A percentile compares a stretch with the other conserved stretches of the same genome.
Evolutionary conservation across 2,329 filamentous ascomycete genomes (phyloP).

Genomic region (Thelonectria rubi): DNA sequence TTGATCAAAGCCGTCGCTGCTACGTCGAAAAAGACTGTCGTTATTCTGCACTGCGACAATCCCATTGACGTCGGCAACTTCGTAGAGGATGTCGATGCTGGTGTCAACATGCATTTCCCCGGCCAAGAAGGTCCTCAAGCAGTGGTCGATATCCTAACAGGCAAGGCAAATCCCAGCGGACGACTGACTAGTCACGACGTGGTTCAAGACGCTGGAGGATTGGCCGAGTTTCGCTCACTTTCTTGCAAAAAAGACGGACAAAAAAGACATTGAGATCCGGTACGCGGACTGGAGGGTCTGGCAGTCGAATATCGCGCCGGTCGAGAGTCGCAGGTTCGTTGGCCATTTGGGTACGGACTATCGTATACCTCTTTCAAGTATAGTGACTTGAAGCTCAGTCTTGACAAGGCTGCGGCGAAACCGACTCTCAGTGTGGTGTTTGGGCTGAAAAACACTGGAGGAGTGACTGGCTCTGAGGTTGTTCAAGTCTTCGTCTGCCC

Average conservation of each 20-base stretch:
- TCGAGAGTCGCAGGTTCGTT: background rate
- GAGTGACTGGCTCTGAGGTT: slow-evolving; percentile 22
- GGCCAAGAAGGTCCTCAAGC: slow-evolving; percentile 30
- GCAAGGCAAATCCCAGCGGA: slow-evolving; percentile 23
- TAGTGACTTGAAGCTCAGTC: slow-evolving; percentile 10
- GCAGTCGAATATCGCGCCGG: slow-evolving; percentile 27
- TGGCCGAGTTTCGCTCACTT: slow-evolving; percentile 27
- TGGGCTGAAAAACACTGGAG: slow-evolving; percentile 18
- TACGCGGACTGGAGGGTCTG: slow-evolving; percentile 29
- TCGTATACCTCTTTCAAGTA: slow-evolving; percentile 29
- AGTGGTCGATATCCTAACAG: slow-evolving; percentile 17
- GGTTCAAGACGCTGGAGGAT: slow-evolving; percentile 29
- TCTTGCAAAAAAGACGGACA: slow-evolving; percentile 8
- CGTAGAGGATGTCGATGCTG: slow-evolving; percentile 23
- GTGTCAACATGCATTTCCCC: slow-evolving; percentile 28
- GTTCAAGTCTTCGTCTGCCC: slow-evolving; percentile 21
- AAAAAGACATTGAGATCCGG: slow-evolving; percentile 8
- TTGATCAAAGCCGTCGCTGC: slow-evolving; percentile 27
- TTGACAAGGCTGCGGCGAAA: slow-evolving; percentile 5
- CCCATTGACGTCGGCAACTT: slow-evolving; percentile 27
- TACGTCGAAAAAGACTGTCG: slow-evolving; percentile 19
- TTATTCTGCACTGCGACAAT: slow-evolving; percentile 30
- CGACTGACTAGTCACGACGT: slow-evolving; percentile 26
- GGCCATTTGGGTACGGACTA: slow-evolving; percentile 25
- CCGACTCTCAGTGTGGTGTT: slow-evolving; percentile 1